phyloP scores from a whole-genome alignment of 306 rosid genomes.

The Cicer judaicum region DNA sequence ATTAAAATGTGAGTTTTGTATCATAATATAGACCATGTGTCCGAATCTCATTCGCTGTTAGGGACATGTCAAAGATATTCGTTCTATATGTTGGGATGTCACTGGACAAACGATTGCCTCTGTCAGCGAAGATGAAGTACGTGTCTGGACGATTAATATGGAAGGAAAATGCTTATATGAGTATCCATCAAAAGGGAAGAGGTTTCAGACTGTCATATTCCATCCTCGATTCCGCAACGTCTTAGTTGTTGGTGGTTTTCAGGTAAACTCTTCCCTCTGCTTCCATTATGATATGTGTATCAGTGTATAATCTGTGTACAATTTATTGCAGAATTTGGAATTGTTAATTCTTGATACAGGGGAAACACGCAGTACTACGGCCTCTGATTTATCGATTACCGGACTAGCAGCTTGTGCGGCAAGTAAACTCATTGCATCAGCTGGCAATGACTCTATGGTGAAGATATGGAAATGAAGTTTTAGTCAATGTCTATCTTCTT shows the following conservation, averaged over 20 bases:
- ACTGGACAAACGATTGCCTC: neutral
- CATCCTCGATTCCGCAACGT: neutral
- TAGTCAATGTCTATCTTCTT: neutral
- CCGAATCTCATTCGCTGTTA: neutral
- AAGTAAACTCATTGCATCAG: conserved; percentile 1
- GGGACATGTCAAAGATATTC: neutral
- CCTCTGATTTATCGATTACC: neutral
- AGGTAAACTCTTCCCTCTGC: neutral
- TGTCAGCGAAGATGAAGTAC: conserved; percentile 1
- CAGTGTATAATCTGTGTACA: neutral
- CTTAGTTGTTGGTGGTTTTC: neutral
- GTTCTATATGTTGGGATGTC: neutral
- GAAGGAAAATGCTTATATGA: neutral
- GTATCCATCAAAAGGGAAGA: neutral
- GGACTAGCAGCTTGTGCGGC: neutral
- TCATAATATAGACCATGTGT: neutral
- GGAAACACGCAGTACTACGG: no score
- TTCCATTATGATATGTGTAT: neutral
- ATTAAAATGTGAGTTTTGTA: neutral
- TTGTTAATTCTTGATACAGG: neutral
- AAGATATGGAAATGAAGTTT: conserved; percentile 22
- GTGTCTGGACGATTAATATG: neutral
- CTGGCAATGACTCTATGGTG: neutral
- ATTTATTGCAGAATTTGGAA: neutral
- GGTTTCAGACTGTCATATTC: neutral